Evolutionary conservation across 306 rosid species (phyloP), one percentile per base, ranked within the genome.

Genomic region (Trichosanthes truncata): DNA sequence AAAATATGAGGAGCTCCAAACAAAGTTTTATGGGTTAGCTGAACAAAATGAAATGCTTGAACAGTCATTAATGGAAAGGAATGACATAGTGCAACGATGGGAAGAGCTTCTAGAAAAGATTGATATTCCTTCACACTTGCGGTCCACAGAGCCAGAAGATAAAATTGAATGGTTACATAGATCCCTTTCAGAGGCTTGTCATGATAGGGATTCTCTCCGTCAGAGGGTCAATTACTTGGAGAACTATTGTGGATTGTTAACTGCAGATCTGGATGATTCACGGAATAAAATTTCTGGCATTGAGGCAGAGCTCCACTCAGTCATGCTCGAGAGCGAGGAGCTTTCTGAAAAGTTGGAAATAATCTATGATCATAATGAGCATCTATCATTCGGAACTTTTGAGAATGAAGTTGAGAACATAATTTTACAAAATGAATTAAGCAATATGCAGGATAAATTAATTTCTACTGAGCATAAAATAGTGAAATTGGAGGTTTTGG

Each of bases 11-110:
- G 99, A 93, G 83, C 89, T 96, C 77, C 96, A 93, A 84, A 85
- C 85, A 76, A 93, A 85, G 83, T 93, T 85, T 80, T 96, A 90
- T 76, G 90, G 86, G 78, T 78, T 96, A 88, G 98, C 97, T 82
- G 99, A 95, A 84, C 99, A 95, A 84, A 95, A 95, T 87, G 99
- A 91, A 89, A 95, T 93, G 98, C 90, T 95, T 74, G 97, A 95
- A 83, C 99, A 93, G 78, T 93, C 99, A 52, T 88, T 95, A 84
- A 88, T 90, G 94, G 97, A 91, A 86, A 91, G 99, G 83, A 95
- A 95, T 84, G 85, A 86, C 81, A 76, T 91, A 49, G 92, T 93
- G 76, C 99, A 91, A 89, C 88, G 90, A 82, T 95, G 95, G 96
- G 99, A 95, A 89, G 97, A 90, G 76, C 90, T 91, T 85, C 85